Evolutionary conservation across 2,329 filamentous ascomycete genomes (phyloP).

Genomic region (Didymella pinodella): DNA sequence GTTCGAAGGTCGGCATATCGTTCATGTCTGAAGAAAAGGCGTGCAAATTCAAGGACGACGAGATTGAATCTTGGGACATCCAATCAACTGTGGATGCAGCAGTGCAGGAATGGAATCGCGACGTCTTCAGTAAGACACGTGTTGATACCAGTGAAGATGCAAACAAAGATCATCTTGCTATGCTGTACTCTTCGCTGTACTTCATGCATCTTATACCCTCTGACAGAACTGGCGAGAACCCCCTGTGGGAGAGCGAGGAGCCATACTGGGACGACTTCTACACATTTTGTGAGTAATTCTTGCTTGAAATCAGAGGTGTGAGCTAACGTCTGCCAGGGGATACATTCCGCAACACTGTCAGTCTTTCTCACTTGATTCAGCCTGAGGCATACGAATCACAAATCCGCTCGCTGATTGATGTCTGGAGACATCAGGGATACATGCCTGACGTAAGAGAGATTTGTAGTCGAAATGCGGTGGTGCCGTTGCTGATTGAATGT

Average conservation of each 20-base stretch:
- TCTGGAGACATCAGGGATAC: constrained; percentile 70
- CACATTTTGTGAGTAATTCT: constrained; percentile 62
- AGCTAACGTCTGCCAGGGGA: constrained; percentile 66
- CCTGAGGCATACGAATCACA: constrained; percentile 69
- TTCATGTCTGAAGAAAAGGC: constrained; percentile 59
- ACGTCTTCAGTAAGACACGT: constrained; percentile 66
- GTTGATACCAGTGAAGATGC: constrained; percentile 62
- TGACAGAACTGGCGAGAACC: constrained; percentile 76
- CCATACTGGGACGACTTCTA: constrained; percentile 77
- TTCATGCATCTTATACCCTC: constrained; percentile 73
- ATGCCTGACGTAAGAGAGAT: constrained; percentile 62
- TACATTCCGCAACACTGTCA: constrained; percentile 66
- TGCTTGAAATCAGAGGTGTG: constrained; percentile 55
- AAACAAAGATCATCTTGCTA: constrained; percentile 60
- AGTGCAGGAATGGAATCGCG: constrained; percentile 54
- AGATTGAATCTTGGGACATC: constrained; percentile 54
- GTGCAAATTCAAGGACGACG: constrained; percentile 54
- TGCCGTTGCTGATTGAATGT: not conserved
- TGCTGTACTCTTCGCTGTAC: constrained; percentile 73
- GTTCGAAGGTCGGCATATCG: constrained; percentile 59
- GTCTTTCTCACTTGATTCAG: constrained; percentile 69
- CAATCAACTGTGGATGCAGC: constrained; percentile 51
- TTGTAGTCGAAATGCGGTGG: no score
- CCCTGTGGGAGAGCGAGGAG: constrained; percentile 68
- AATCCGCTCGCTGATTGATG: constrained; percentile 71